These are phyloP conservation scores for Suhomyces chickasaworum DNA, from an alignment of 1,139 yeast genomes.

Conservation along the genomic window DNA sequence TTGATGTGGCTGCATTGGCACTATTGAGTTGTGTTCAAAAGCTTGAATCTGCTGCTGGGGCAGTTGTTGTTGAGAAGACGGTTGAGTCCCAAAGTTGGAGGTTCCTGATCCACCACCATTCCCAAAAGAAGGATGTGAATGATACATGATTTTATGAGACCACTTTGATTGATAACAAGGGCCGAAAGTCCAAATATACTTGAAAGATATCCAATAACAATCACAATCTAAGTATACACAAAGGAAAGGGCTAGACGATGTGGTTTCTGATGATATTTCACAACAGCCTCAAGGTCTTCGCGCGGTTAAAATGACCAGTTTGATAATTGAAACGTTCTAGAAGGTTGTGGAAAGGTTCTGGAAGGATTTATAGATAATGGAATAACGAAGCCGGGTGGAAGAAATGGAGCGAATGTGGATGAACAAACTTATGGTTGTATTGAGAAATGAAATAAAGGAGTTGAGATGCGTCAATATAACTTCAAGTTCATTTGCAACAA, in stretches of 20 bases:
- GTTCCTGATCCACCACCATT: conserved; percentile 3
- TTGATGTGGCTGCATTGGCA: neutral
- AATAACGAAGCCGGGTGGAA: too few species aligned
- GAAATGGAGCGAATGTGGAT: neutral
- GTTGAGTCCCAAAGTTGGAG: conserved; percentile 4
- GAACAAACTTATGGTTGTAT: too few species aligned
- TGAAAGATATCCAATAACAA: too few species aligned
- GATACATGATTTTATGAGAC: conserved; percentile 16
- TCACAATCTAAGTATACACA: neutral
- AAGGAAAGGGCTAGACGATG: neutral
- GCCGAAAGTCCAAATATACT: neutral
- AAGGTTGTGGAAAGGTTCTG: neutral
- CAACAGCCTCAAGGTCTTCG: conserved; percentile 3
- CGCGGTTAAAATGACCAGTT: conserved; percentile 1
- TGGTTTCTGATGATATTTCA: neutral
- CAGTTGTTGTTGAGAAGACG: conserved; percentile 14
- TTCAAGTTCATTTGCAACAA: conserved; percentile 18
- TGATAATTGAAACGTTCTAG: neutral
- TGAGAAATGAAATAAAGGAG: neutral
- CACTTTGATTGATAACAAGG: neutral
- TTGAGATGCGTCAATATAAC: neutral
- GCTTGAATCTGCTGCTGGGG: conserved; percentile 15
- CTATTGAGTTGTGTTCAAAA: neutral
- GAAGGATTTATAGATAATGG: too few species aligned
- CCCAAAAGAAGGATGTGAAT: conserved; percentile 18